Conservation (phyloP, 352 stramenopile genomes). For the Thalassiosira exigua region DNA sequence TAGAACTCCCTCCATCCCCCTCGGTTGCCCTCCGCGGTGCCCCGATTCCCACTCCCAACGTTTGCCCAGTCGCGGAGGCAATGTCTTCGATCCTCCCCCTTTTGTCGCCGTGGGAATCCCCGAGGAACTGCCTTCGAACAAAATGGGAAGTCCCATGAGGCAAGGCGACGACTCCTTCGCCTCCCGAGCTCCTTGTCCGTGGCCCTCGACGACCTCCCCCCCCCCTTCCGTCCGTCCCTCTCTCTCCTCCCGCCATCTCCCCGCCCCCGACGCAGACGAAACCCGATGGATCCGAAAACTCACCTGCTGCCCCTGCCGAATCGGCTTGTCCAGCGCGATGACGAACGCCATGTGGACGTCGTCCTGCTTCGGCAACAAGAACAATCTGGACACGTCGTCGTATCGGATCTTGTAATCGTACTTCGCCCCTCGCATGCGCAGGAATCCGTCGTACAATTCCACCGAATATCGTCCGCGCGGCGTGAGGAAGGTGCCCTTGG, state of each 20-base stretch:
- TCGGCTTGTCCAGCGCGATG: constrained; percentile 98
- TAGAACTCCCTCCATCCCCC: too few relatives aligned
- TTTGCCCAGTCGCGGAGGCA: too few relatives aligned
- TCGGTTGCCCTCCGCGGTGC: too few relatives aligned
- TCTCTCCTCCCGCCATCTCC: neutral
- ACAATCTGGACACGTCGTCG: constrained; percentile 98
- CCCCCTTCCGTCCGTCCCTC: too few relatives aligned
- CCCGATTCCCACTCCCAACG: too few relatives aligned
- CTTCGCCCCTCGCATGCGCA: constrained; percentile 96
- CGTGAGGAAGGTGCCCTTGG: constrained; percentile 97
- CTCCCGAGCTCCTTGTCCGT: too few relatives aligned
- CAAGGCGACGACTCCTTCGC: too few relatives aligned
- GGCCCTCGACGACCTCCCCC: too few relatives aligned
- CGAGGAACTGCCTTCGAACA: too few relatives aligned
- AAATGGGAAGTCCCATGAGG: too few relatives aligned
- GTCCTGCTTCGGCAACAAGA: constrained; percentile 96
- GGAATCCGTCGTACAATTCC: constrained; percentile 95
- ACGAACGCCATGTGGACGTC: constrained; percentile 97
- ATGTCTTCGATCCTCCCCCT: too few relatives aligned
- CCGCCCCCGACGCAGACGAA: neutral
- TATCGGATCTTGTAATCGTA: constrained; percentile 99
- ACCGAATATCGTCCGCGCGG: constrained; percentile 97
- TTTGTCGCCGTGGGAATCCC: too few relatives aligned
- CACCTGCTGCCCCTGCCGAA: constrained; percentile 97
- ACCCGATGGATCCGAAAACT: neutral